Conservation (phyloP, 192 early-diverging fungal species). For the Rhizoclosmatium sp. region DNA sequence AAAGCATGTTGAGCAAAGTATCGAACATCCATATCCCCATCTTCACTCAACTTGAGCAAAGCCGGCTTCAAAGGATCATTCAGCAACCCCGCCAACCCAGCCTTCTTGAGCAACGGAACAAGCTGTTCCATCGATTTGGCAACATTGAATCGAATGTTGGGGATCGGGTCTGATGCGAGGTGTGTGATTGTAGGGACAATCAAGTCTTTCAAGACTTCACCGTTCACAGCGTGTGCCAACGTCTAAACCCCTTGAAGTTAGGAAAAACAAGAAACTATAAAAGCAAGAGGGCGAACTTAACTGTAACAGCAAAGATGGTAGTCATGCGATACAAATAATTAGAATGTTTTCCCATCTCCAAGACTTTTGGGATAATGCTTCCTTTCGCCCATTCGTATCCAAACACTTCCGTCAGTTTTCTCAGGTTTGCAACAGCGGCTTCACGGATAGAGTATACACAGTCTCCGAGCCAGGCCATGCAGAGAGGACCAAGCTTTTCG, state of each 20-base stretch:
- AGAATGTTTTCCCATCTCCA: slow-evolving; percentile 85
- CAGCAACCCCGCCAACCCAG: slow-evolving; percentile 68
- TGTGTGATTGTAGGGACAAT: slow-evolving; percentile 87
- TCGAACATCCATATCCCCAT: slow-evolving; percentile 92
- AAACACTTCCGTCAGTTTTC: slow-evolving; percentile 97
- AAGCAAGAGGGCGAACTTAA: slow-evolving; percentile 47
- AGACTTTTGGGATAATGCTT: slow-evolving; percentile 93
- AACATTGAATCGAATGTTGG: slow-evolving; percentile 99
- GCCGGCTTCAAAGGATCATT: slow-evolving; percentile 79
- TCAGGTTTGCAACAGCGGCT: slow-evolving; percentile 93
- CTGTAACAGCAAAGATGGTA: slow-evolving; percentile 94
- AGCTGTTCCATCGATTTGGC: slow-evolving; percentile 92
- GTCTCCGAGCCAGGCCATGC: slow-evolving; percentile 99
- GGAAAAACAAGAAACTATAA: slow-evolving; percentile 8
- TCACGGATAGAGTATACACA: slow-evolving; percentile 97
- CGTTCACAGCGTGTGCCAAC: slow-evolving; percentile 84
- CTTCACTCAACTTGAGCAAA: slow-evolving; percentile 84
- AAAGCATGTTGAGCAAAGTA: slow-evolving; percentile 86
- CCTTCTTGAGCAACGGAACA: slow-evolving; percentile 76
- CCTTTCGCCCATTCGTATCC: slow-evolving; percentile 97
- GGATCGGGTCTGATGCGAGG: slow-evolving; percentile 92
- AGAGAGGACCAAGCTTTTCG: slow-evolving; percentile 90
- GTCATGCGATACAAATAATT: slow-evolving; percentile 99
- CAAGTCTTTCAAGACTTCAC: slow-evolving; percentile 86
- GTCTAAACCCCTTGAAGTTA: slow-evolving; percentile 58